Conservation (phyloP, 257 asterid genomes). For the Solanum ossicruentum region DNA sequence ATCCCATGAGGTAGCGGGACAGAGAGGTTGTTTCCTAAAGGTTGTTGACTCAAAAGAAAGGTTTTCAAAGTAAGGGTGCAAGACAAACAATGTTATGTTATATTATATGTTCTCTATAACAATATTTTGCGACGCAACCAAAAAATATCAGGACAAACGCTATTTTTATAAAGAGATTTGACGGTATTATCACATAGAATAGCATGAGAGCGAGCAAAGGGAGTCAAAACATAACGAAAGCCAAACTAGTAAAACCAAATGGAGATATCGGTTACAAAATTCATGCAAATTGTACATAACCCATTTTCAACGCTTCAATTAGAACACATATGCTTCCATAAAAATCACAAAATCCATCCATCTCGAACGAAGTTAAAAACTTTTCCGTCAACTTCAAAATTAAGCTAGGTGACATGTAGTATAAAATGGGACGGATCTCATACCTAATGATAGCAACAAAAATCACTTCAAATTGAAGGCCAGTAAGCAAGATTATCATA, state of each 20-base stretch:
- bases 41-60: background rate
- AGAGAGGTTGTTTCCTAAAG: background rate
- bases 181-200: background rate
- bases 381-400: background rate
- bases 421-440: conserved; percentile 9
- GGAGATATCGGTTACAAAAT: background rate
- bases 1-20: background rate
- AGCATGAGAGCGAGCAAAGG: background rate
- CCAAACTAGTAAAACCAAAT: background rate
- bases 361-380: background rate
- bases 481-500: conserved; percentile 66
- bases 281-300: background rate
- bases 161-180: background rate
- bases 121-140: background rate
- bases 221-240: background rate
- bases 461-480: conserved; percentile 63
- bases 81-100: background rate
- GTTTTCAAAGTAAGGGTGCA: background rate
- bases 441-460: conserved; percentile 7
- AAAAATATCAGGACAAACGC: background rate
- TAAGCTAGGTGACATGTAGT: background rate
- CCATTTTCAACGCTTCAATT: background rate
- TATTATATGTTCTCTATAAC: background rate
- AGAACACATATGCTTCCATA: background rate
- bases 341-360: background rate